A percentile compares a stretch with the other conserved stretches of the same genome.
Conservation (phyloP, 1,284 basidiomycete genomes). For the Rhodofomes roseus region DNA sequence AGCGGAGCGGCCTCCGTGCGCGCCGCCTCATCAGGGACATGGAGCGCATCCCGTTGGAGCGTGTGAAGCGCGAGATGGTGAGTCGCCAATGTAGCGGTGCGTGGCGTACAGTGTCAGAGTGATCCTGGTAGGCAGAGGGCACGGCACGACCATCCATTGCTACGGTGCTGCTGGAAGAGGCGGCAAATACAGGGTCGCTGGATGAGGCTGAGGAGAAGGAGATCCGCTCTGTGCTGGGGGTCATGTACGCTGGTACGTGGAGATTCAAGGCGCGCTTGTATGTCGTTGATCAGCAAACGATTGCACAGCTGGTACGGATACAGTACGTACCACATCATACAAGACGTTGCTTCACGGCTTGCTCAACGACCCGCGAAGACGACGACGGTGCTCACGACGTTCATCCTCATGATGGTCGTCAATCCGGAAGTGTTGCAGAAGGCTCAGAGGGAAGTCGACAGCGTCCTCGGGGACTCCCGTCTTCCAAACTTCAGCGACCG, state of each 20-base stretch:
- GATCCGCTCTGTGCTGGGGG: constrained; percentile 8
- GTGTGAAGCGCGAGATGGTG: neutral
- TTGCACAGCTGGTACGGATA: constrained; percentile 27
- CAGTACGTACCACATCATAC: constrained; percentile 12
- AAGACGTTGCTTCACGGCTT: neutral
- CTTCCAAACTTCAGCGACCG: constrained; percentile 47
- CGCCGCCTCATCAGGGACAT: constrained; percentile 7
- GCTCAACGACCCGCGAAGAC: constrained; percentile 35
- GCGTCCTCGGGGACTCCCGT: constrained; percentile 39
- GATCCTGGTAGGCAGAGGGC: neutral
- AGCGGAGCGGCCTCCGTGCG: constrained; percentile 17
- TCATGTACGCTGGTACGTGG: neutral
- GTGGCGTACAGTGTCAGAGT: neutral
- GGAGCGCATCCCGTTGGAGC: neutral
- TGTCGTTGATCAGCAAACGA: too few relatives aligned
- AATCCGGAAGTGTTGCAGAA: constrained; percentile 46
- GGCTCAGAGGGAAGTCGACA: constrained; percentile 52
- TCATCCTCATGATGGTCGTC: constrained; percentile 47
- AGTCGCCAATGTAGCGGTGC: neutral
- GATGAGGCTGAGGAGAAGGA: neutral
- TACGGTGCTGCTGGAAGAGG: neutral
- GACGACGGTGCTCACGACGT: constrained; percentile 38
- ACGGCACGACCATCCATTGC: neutral
- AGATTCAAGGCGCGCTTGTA: too few relatives aligned
- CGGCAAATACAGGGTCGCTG: neutral